Conservation (phyloP, 352 stramenopile genomes). For the Phytophthora aleatoria region DNA sequence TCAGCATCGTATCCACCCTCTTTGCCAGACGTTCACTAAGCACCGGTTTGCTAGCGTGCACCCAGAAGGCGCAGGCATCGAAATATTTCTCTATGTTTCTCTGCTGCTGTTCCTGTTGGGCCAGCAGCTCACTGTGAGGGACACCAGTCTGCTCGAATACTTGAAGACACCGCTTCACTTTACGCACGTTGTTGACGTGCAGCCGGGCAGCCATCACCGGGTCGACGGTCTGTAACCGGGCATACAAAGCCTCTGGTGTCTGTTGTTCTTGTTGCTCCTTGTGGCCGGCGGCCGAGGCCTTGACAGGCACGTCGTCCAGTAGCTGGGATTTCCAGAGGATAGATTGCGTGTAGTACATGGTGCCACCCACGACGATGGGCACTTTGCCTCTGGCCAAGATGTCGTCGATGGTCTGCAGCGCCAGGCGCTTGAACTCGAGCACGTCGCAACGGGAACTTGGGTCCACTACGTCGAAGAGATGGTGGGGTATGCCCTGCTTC, state of each 20-base stretch:
- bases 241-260: constrained; percentile 66
- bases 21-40: constrained; percentile 67
- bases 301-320: constrained; percentile 68
- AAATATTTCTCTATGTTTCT: constrained; percentile 67
- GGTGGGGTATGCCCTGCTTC: constrained; percentile 88
- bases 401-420: constrained; percentile 80
- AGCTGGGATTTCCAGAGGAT: constrained; percentile 89
- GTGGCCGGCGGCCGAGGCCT: constrained; percentile 6
- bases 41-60: constrained; percentile 73
- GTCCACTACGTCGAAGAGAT: constrained; percentile 89
- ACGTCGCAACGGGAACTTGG: constrained; percentile 79
- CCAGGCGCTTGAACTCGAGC: constrained; percentile 79
- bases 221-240: constrained; percentile 68
- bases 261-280: constrained; percentile 25
- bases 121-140: constrained; percentile 73
- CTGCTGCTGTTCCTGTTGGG: constrained; percentile 54
- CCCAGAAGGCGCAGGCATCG: constrained; percentile 85
- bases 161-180: constrained; percentile 85
- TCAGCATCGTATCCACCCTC: constrained; percentile 85
- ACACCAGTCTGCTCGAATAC: constrained; percentile 84
- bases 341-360: constrained; percentile 93
- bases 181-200: constrained; percentile 88
- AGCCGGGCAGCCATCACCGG: constrained; percentile 80
- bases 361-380: constrained; percentile 91
- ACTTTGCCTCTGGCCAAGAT: constrained; percentile 87